phyloP scores from a whole-genome alignment of 305 asterid species.

The Solanum hybrid region DNA sequence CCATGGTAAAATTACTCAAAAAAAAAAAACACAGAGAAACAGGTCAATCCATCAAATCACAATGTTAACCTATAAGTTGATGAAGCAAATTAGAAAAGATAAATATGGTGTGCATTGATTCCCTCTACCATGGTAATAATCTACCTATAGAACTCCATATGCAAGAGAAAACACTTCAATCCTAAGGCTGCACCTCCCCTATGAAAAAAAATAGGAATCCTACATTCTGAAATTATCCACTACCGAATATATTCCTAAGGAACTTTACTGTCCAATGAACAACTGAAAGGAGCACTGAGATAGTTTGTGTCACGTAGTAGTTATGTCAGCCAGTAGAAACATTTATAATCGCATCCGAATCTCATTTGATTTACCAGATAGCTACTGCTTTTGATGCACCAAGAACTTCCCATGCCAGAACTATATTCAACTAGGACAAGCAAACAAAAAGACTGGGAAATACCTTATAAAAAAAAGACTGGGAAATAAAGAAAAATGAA shows the following conservation, averaged over 20 bases:
- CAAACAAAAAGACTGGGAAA: constrained; percentile 6
- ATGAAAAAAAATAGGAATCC: not conserved
- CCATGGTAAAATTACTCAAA: not conserved
- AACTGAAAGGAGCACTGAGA: not conserved
- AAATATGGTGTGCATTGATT: not conserved
- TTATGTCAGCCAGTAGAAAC: not conserved
- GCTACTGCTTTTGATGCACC: not conserved
- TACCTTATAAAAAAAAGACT: not conserved
- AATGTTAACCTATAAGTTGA: not conserved
- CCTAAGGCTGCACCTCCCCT: not conserved
- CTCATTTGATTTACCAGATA: not conserved
- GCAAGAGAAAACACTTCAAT: not conserved
- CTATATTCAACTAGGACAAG: not conserved
- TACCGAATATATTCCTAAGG: not conserved
- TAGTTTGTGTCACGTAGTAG: not conserved
- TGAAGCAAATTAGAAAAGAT: not conserved
- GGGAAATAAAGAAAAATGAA: constrained; percentile 7
- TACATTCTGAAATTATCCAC: not conserved
- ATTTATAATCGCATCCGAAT: not conserved
- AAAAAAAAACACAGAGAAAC: not conserved
- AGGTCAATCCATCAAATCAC: not conserved
- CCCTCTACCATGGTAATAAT: not conserved
- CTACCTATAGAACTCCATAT: constrained; percentile 4
- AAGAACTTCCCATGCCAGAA: not conserved
- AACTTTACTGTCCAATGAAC: not conserved